Base-by-base conservation (phyloP, 208 protist species). In the Trypanosoma caninum region DNA sequence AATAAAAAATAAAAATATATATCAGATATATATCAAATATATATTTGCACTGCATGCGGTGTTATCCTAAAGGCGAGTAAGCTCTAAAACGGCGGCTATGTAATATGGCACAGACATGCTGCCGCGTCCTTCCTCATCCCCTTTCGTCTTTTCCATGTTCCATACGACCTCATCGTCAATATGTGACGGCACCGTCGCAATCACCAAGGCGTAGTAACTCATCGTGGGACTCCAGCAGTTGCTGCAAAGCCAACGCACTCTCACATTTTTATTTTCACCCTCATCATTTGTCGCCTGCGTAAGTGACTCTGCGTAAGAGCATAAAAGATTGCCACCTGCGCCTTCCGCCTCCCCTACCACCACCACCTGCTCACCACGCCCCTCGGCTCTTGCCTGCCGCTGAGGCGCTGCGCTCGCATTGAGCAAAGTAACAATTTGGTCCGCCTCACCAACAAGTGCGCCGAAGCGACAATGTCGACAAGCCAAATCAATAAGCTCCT, bases 121-220 rank as follows among this genome's bases (percentile, higher is more conserved):
- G 1, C 8, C 23, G n/a, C 22, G 38, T 34, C 64, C 37, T 13
- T 14, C 3, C 30, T 2, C 44, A 23, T 13, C 20, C 27, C 18
- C 14, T 13, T 40, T 27, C 3, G 42, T 54, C 37, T 55, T 35
- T 27, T 18, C 20, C 14, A 34, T 40, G 37, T 69, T 44, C 34
- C 30, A 34, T 37, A 31, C 56, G 1, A 33, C 30, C 45, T 25
- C 13, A 30, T 23, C 56, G 22, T 11, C 25, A 11, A 65, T 64
- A 18, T 59, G 69, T 35, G 85, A 65, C 23, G 78, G 34, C 28
- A 89, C 82, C 8, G 79, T 82, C 41, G 71, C 72, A 59, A 86
- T 78, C 33, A 87, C 59, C 13, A 94, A 57, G 11, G 82, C 88
- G 54, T 90, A 94, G 69, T 91, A 90, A 40, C 51, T 53, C 50